phyloP scores from a whole-genome alignment of 2,329 filamentous ascomycete genomes.

The Colletotrichum sp. region DNA sequence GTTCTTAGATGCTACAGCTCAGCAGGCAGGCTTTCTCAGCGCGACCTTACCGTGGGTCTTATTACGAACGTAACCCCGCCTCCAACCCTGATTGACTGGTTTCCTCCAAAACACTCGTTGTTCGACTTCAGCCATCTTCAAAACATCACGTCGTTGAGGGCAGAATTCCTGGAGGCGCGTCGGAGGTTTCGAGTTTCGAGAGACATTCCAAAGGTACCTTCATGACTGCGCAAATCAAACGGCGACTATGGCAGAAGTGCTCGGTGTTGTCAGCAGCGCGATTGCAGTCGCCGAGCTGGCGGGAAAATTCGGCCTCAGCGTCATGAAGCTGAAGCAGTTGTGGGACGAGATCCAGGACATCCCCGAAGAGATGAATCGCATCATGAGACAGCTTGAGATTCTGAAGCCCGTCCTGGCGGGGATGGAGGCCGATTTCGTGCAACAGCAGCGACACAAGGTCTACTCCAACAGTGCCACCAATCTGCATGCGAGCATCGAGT shows the following conservation, averaged over 20 bases:
- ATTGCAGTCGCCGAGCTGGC: conserved; percentile 5
- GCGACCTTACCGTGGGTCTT: too few relatives aligned
- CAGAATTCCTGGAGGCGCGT: not conserved
- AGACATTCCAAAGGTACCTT: not conserved
- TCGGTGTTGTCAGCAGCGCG: conserved; percentile 9
- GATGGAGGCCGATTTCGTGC: not conserved
- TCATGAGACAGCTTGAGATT: not conserved
- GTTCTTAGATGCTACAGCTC: not conserved
- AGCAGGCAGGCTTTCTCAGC: too few relatives aligned
- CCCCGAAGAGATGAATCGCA: not conserved
- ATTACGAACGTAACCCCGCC: too few relatives aligned
- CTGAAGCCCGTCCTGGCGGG: not conserved
- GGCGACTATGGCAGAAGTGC: not conserved
- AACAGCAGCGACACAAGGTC: not conserved
- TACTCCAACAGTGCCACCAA: not conserved
- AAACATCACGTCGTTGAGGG: too few relatives aligned
- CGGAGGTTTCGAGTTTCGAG: not conserved
- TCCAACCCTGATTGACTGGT: too few relatives aligned
- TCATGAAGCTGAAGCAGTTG: not conserved
- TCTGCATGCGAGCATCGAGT: not conserved
- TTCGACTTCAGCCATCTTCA: too few relatives aligned
- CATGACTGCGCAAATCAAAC: not conserved
- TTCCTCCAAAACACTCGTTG: too few relatives aligned
- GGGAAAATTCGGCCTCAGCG: not conserved
- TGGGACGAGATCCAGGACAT: conserved; percentile 14